Evolutionary conservation across 495 filamentous ascomycete genomes (phyloP).

Genomic region (Trichocladium antarcticum): DNA sequence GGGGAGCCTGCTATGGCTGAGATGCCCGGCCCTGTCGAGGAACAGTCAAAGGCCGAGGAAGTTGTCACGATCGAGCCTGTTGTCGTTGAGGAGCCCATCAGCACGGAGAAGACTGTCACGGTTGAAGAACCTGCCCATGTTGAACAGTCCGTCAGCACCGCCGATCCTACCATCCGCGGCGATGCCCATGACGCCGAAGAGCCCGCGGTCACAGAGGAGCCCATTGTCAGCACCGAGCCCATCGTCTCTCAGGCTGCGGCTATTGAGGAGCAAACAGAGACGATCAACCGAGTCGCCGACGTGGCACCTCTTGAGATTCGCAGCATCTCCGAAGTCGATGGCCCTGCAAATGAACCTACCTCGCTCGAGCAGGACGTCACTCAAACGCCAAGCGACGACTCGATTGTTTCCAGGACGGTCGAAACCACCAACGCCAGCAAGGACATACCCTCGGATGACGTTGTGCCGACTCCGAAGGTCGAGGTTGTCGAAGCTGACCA

Average conservation of each 20-base stretch:
- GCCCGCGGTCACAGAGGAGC: neutral
- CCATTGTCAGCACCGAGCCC: neutral
- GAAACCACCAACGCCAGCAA: no score
- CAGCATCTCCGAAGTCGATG: no score
- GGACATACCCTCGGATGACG: no score
- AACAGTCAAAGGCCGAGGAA: neutral
- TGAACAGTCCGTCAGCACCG: neutral
- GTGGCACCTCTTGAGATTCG: no score
- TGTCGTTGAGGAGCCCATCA: slow-evolving; percentile 5
- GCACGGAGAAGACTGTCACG: neutral
- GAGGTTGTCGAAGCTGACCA: no score
- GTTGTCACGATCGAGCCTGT: neutral
- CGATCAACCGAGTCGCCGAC: no score
- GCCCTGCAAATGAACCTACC: no score
- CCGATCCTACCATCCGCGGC: slow-evolving; percentile 1
- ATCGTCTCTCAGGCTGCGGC: neutral
- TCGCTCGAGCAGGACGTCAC: no score
- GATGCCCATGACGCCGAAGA: neutral
- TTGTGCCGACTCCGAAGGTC: no score
- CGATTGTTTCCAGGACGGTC: no score
- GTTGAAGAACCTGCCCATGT: neutral
- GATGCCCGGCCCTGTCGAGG: neutral
- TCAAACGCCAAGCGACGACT: no score
- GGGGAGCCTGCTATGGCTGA: neutral
- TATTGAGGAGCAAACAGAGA: no score